phyloP scores from a whole-genome alignment of 768 basidiomycete genomes.

The Rubroboletus satanas region DNA sequence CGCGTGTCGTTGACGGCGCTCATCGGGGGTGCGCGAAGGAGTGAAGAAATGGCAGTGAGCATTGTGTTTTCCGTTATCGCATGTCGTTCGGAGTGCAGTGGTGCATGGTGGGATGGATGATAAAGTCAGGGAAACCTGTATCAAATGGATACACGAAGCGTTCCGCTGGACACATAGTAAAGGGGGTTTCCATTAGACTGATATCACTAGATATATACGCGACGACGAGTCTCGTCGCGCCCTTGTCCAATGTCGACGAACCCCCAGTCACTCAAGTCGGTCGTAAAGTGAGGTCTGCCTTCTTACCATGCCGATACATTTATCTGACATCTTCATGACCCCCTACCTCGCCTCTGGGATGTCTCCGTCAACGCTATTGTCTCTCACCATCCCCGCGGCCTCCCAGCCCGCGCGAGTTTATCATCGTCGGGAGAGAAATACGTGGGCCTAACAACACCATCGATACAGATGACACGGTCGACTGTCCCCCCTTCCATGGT shows the following conservation, averaged over 20 bases:
- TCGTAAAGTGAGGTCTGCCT: slow-evolving; percentile 56
- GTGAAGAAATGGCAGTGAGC: slow-evolving; percentile 72
- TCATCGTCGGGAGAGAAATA: too few species aligned
- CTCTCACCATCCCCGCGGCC: slow-evolving; percentile 56
- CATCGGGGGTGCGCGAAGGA: slow-evolving; percentile 55
- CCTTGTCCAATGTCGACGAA: slow-evolving; percentile 48
- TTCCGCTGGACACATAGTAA: slow-evolving; percentile 63
- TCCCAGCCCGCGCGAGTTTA: slow-evolving; percentile 36
- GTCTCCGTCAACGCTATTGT: slow-evolving; percentile 58
- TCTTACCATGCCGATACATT: neutral
- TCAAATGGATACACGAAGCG: slow-evolving; percentile 74
- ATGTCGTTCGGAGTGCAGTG: slow-evolving; percentile 61
- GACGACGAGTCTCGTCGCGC: slow-evolving; percentile 56
- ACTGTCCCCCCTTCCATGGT: too few species aligned
- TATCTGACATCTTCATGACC: slow-evolving; percentile 33
- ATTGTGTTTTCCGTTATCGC: slow-evolving; percentile 69
- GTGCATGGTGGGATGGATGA: slow-evolving; percentile 67
- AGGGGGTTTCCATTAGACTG: too few species aligned
- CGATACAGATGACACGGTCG: too few species aligned
- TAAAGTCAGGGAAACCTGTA: slow-evolving; percentile 60
- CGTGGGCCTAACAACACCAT: too few species aligned
- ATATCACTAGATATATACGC: slow-evolving; percentile 59
- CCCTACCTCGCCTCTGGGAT: slow-evolving; percentile 64
- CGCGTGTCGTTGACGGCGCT: slow-evolving; percentile 92
- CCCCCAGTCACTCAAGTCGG: slow-evolving; percentile 57